Evolutionary conservation across 2,329 filamentous ascomycete genomes (phyloP), one percentile per base, ranked within the genome.

Genomic region (Lojkania enalia): DNA sequence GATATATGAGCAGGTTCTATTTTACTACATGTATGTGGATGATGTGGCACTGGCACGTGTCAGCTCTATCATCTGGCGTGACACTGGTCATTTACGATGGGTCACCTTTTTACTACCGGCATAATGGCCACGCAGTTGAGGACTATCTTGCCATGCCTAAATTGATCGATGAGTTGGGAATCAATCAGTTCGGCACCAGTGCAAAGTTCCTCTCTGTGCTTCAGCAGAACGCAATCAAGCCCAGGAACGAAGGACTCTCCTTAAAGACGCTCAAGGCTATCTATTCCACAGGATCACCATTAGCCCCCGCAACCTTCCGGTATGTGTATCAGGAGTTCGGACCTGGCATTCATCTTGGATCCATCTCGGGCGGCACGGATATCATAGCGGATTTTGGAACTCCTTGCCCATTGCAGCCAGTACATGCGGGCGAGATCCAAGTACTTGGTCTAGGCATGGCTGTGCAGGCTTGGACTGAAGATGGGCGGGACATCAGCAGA

Each of bases 41-140:
- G 91, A 97, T 97, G 92, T 96, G 91, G 90, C 92, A 97, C 68
- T 97, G 92, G 91, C 85, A 91, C 30, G 81, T 96, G 14, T 92
- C 89, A 1, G 89, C 86, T 4, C 82, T 97, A 3, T 88, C 91
- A 9, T 85, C 83, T 20, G 92, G 92, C 41, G 82, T 88, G 9
- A 92, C 89, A 0, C 76, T 97, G 11, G 79, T 97, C 15, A 78
- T 97, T 3, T 99, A 96, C 71, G 89, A 95, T 42, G 94, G 94
- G 36, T 95, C 89, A 0, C 94, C 94, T 0, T 97, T 97, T 75
- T 74, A 75, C 42, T 77, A 73, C 41, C 37, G 69, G 2, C 60
- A 64, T 13, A 14, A 38, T 7, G 47, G 42, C 20, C 51, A 70
- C 21, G 77, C 79, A 1, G 71, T 77, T 5, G 77, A 86, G 45